Percentiles rank a stretch among this genome's conserved stretches.
Evolutionary conservation across 1,139 yeast genomes (phyloP).

Genomic region (Geotrichum australiense): DNA sequence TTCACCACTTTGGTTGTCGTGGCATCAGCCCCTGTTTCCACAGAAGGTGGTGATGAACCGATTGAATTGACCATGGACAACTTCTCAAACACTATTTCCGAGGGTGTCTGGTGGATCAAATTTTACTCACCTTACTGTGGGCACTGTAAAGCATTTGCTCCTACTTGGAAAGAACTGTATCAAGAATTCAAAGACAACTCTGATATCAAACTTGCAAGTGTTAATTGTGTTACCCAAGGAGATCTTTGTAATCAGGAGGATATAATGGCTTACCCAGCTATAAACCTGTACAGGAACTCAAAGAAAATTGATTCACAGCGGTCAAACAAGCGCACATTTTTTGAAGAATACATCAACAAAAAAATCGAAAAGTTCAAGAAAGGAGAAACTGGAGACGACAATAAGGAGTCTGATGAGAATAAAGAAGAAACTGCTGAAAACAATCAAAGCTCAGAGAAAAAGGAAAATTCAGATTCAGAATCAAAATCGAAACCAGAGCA

Average conservation of each 20-base stretch:
- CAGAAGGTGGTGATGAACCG: slow-evolving; percentile 8
- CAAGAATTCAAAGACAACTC: slow-evolving; percentile 21
- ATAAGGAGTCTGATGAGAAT: neutral
- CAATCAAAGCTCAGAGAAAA: neutral
- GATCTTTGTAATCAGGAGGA: slow-evolving; percentile 34
- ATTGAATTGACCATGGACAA: slow-evolving; percentile 12
- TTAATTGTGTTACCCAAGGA: slow-evolving; percentile 38
- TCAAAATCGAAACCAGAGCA: neutral
- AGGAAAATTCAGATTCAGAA: neutral
- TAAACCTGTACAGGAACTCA: slow-evolving; percentile 34
- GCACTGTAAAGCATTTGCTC: slow-evolving; percentile 37
- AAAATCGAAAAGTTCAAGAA: neutral
- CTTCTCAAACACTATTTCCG: slow-evolving; percentile 3
- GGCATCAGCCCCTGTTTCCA: slow-evolving; percentile 8
- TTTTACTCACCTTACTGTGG: slow-evolving; percentile 40
- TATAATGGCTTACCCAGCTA: slow-evolving; percentile 33
- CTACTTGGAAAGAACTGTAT: slow-evolving; percentile 34
- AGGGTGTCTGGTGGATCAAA: slow-evolving; percentile 35
- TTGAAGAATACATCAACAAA: slow-evolving; percentile 8
- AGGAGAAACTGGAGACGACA: slow-evolving; percentile 5
- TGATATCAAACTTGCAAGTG: slow-evolving; percentile 34
- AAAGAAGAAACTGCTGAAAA: slow-evolving; percentile 1
- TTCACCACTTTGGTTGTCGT: slow-evolving; percentile 1
- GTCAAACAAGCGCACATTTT: slow-evolving; percentile 2
- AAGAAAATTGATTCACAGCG: slow-evolving; percentile 22